Base-by-base conservation (phyloP, 805 yeast genomes). In the Teunomyces cretensis region DNA sequence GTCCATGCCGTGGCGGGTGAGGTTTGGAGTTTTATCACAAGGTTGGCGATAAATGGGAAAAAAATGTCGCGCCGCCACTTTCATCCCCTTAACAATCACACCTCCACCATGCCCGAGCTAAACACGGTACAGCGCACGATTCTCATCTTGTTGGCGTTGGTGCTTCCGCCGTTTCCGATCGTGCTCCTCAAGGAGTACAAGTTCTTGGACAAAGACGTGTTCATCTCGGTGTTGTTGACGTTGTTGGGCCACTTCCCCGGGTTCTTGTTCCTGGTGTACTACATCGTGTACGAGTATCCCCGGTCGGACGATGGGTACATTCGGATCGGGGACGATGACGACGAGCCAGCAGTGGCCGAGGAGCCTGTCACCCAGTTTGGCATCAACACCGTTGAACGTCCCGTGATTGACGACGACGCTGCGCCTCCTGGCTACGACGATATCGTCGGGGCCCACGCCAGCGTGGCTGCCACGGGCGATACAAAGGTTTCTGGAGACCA, bases 1-100 rank as follows among this genome's bases (percentile, higher is more conserved):
- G 60, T 92, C 89, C 98, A 92, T 92, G 22, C 38, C 26, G 22
- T 27, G 3, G 31, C 14, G 12, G 19, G 8, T 9, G 37, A 17
- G 37, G 13, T 15, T 16, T 33, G n/a, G n/a, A n/a, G n/a, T n/a
- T n/a, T n/a, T n/a, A n/a, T n/a, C n/a, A n/a, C n/a, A n/a, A n/a
- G n/a, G n/a, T n/a, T n/a, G n/a, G n/a, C n/a, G n/a, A n/a, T n/a
- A n/a, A n/a, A n/a, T n/a, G n/a, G n/a, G n/a, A n/a, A n/a, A n/a
- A n/a, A n/a, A n/a, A n/a, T n/a, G n/a, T n/a, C n/a, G n/a, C n/a
- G n/a, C n/a, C n/a, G n/a, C n/a, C n/a, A n/a, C n/a, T n/a, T n/a
- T n/a, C n/a, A n/a, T n/a, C n/a, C n/a, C n/a, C n/a, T n/a, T n/a
- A n/a, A n/a, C n/a, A n/a, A n/a, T n/a, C n/a, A n/a, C n/a, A n/a